Conservation (phyloP, 768 basidiomycete species). For the Phanerochaete carnosa region DNA sequence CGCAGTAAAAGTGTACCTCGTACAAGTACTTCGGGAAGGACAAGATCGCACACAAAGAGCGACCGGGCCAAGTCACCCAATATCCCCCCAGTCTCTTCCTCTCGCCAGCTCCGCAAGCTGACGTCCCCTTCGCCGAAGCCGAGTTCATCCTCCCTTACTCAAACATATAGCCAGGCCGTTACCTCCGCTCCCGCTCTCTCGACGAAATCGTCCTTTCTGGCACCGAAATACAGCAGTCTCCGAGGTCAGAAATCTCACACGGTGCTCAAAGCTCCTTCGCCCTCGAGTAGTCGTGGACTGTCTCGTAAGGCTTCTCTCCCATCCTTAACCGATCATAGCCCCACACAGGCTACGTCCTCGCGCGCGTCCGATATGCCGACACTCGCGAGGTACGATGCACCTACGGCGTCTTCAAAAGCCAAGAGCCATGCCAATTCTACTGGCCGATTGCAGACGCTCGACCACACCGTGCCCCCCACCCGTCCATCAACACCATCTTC, state of each 20-base stretch:
- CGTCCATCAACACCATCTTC: constrained; percentile 79
- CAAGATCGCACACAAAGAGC: constrained; percentile 57
- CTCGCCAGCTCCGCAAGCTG: constrained; percentile 64
- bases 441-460: constrained; percentile 52
- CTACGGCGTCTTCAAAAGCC: constrained; percentile 80
- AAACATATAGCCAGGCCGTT: constrained; percentile 56
- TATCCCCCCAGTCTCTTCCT: constrained; percentile 66
- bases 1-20: constrained; percentile 63
- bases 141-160: constrained; percentile 38
- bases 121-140: constrained; percentile 63
- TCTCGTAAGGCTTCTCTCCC: constrained; percentile 79
- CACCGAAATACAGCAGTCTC: constrained; percentile 69
- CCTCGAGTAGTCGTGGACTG: constrained; percentile 58
- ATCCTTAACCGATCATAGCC: constrained; percentile 61
- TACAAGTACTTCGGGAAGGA: constrained; percentile 45
- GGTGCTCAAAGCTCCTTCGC: constrained; percentile 73
- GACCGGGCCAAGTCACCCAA: constrained; percentile 73
- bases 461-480: constrained; percentile 71
- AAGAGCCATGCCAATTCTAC: constrained; percentile 67
- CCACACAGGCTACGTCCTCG: constrained; percentile 54
- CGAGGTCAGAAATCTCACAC: constrained; percentile 84
- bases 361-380: constrained; percentile 33
- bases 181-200: constrained; percentile 44
- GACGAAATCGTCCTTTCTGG: constrained; percentile 49
- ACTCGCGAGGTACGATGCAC: constrained; percentile 62